phyloP scores from a whole-genome alignment of 768 basidiomycete species.

The Lactarius deliciosus region DNA sequence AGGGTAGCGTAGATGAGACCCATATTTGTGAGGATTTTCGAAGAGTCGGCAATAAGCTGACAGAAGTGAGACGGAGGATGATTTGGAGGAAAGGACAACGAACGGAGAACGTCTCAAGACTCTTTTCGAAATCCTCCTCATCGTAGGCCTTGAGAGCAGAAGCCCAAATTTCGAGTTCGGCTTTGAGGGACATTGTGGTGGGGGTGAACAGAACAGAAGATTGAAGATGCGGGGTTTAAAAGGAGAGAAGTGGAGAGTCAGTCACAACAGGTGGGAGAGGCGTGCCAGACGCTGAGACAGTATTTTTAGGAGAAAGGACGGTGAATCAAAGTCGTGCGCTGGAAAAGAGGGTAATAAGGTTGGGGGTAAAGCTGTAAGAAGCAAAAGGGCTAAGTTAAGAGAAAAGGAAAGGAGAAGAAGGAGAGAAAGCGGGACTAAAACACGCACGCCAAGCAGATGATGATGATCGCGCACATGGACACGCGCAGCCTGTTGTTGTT shows the following conservation, averaged over 20 bases:
- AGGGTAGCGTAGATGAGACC: constrained; percentile 91
- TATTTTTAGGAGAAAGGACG: background rate
- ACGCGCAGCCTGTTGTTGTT: background rate
- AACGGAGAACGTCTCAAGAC: constrained; percentile 75
- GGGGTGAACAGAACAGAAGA: background rate
- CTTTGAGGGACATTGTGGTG: constrained; percentile 42
- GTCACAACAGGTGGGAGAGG: constrained; percentile 16
- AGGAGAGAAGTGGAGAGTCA: constrained; percentile 4
- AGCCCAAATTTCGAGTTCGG: constrained; percentile 81
- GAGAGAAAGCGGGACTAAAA: background rate
- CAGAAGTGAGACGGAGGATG: background rate
- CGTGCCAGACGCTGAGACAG: constrained; percentile 30
- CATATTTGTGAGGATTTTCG: constrained; percentile 91
- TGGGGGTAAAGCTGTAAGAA: background rate
- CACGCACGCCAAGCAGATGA: background rate
- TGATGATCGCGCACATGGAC: background rate
- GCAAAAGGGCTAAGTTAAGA: constrained; percentile 2
- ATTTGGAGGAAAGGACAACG: constrained; percentile 32
- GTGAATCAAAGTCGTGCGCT: background rate
- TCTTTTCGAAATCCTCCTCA: constrained; percentile 71
- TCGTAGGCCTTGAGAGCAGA: constrained; percentile 89
- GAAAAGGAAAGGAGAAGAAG: constrained; percentile 1
- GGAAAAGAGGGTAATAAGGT: constrained; percentile 3
- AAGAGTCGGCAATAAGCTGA: constrained; percentile 77
- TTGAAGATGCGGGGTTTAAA: background rate